These are phyloP conservation scores for Podaxis carcinomalis DNA, from an alignment of 768 basidiomycete species.

Conservation along the genomic window DNA sequence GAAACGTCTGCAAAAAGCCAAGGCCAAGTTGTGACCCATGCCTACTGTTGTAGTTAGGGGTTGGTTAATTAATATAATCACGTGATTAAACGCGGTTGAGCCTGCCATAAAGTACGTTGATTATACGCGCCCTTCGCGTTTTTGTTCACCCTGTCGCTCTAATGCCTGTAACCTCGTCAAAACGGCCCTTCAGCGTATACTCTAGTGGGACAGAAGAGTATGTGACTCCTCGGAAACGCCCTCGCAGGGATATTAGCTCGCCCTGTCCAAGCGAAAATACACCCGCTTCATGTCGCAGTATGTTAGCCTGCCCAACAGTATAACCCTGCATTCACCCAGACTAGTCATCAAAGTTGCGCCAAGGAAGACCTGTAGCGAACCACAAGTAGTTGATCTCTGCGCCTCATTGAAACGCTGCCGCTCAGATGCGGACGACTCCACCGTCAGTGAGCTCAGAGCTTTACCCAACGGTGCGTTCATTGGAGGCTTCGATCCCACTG, in stretches of 20 bases:
- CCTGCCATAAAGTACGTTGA: conserved; percentile 20
- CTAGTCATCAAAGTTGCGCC: neutral
- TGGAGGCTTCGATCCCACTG: too few species aligned
- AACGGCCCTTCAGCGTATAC: conserved; percentile 1
- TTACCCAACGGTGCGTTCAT: conserved; percentile 15
- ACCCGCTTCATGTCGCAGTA: neutral
- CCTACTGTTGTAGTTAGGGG: neutral
- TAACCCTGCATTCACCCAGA: neutral
- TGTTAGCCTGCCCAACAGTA: neutral
- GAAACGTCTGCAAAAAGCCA: conserved; percentile 1
- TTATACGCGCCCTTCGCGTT: neutral
- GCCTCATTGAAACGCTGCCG: neutral
- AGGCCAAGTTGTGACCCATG: conserved; percentile 19
- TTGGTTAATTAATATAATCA: conserved; percentile 10
- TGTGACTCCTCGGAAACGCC: neutral
- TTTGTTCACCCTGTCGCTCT: neutral
- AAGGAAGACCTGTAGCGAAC: neutral
- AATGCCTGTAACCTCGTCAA: conserved; percentile 11
- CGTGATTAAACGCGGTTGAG: conserved; percentile 19
- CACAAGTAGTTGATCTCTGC: neutral
- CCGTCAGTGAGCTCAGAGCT: neutral
- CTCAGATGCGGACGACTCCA: neutral
- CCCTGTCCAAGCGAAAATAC: conserved; percentile 26
- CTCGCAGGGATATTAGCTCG: neutral
- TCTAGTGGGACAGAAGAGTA: conserved; percentile 7